A percentile compares a stretch with the other conserved stretches of the same genome.
Evolutionary conservation across 2,329 filamentous ascomycete species (phyloP).

Genomic region (Penicillium rolfsii): DNA sequence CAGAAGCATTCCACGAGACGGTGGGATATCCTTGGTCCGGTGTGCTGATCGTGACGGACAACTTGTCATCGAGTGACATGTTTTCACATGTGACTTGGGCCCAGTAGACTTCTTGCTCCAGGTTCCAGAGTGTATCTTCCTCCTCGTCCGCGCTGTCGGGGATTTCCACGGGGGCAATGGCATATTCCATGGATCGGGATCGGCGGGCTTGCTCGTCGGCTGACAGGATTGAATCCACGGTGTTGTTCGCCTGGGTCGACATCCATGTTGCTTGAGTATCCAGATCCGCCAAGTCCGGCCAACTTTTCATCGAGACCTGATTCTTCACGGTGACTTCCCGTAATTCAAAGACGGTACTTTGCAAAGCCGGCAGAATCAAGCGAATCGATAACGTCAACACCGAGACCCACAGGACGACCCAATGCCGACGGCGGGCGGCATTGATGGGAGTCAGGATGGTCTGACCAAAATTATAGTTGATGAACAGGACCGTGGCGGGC

Average conservation of each 20-base stretch:
- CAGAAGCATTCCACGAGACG: constrained; percentile 36
- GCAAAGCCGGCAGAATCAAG: constrained; percentile 38
- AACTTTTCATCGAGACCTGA: constrained; percentile 32
- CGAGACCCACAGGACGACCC: constrained; percentile 39
- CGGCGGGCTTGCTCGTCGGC: constrained; percentile 24
- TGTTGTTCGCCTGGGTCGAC: constrained; percentile 32
- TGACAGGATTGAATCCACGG: constrained; percentile 27
- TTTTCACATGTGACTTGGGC: constrained; percentile 31
- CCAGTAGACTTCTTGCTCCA: constrained; percentile 42
- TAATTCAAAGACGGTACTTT: constrained; percentile 38
- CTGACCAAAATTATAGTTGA: constrained; percentile 45
- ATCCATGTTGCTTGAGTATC: constrained; percentile 38
- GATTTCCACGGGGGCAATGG: constrained; percentile 39
- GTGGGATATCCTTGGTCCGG: constrained; percentile 19
- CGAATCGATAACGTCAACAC: constrained; percentile 38
- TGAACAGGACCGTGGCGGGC: constrained; percentile 39
- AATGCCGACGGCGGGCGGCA: constrained; percentile 37
- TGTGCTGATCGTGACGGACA: constrained; percentile 30
- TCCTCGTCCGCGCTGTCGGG: constrained; percentile 25
- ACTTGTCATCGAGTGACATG: constrained; percentile 22
- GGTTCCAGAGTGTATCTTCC: constrained; percentile 35
- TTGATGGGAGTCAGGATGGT: constrained; percentile 39
- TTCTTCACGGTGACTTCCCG: constrained; percentile 31
- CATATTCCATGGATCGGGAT: constrained; percentile 35
- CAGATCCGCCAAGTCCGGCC: constrained; percentile 35